Base-by-base conservation (phyloP, 2,329 filamentous ascomycete species). In the Fusarium clavum region DNA sequence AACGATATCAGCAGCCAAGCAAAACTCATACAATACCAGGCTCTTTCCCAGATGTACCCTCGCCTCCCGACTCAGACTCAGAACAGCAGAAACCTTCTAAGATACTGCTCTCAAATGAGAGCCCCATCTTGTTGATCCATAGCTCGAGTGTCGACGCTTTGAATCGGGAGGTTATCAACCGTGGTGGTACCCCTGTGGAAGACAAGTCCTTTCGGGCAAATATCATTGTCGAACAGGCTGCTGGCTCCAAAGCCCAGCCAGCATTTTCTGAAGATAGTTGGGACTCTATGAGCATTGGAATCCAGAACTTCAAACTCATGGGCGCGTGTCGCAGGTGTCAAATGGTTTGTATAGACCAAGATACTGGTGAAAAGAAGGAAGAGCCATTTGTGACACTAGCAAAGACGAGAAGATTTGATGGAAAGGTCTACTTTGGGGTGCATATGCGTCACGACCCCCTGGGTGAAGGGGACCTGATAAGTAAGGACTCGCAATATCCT, bases 321-420 rank as follows among this genome's bases (percentile, higher is more conserved):
- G 95, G 94, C 1, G 88, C 92, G 5, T 99, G 96, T 76, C 88
- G 94, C 64, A 85, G 96, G 63, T 99, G 96, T 74, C 94, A 97
- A 78, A 98, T 99, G 94, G 91, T 99, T 12, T 98, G 95, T 77
- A 89, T 98, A 47, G 91, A 99, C 76, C 96, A 98, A 78, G 84
- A 89, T 48, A 97, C 91, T 14, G 94, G 90, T 0, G 85, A 89
- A 68, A 92, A 90, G 78, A 89, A 90, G 69, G 89, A 94, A 68
- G 96, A 98, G 79, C 96, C 96, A 0, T 97, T 96, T 76, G 88
- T 92, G 6, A 98, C 94, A 1, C 82, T 99, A 62, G 91, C 92
- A 3, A 97, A 97, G 83, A 97, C 93, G 13, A 88, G 96, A 72
- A 88, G 93, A 60, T 90, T 93, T 69, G 90, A 92, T 54, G 93